These are phyloP conservation scores for Mycosphaerella sp. DNA, from an alignment of 2,329 filamentous ascomycete genomes.

Conservation along the genomic window DNA sequence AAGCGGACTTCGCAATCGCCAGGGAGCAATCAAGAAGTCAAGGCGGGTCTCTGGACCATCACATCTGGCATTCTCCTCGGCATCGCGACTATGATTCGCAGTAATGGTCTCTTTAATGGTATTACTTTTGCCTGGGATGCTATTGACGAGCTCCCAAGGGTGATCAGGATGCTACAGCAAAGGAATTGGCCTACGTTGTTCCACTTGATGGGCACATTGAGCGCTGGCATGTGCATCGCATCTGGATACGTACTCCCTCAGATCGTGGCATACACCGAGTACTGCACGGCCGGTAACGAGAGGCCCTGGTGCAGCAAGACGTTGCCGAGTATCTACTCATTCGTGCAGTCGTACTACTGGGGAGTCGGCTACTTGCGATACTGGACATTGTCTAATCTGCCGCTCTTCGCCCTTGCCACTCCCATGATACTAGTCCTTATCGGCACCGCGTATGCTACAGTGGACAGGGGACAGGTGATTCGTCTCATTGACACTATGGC, in stretches of 20 bases:
- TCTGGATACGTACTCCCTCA: constrained; percentile 68
- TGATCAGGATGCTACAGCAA: constrained; percentile 36
- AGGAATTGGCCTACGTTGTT: constrained; percentile 11
- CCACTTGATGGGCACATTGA: constrained; percentile 40
- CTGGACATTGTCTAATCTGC: constrained; percentile 81
- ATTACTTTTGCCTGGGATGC: constrained; percentile 64
- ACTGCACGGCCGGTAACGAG: constrained; percentile 47
- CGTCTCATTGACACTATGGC: neutral
- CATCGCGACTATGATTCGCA: constrained; percentile 65
- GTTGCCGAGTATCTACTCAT: constrained; percentile 85
- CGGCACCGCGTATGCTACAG: constrained; percentile 48
- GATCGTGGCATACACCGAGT: constrained; percentile 64
- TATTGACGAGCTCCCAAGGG: constrained; percentile 37
- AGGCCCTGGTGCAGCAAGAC: constrained; percentile 67
- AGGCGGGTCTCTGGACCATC: constrained; percentile 29
- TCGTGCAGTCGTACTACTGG: constrained; percentile 89
- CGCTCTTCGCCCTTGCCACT: constrained; percentile 75
- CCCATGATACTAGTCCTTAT: constrained; percentile 68
- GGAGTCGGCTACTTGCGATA: constrained; percentile 81
- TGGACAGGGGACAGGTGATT: neutral
- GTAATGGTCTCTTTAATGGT: constrained; percentile 81
- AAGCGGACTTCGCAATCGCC: constrained; percentile 4
- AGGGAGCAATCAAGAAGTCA: constrained; percentile 18
- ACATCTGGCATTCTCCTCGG: constrained; percentile 51
- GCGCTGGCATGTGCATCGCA: constrained; percentile 63